Evolutionary conservation across 2,329 filamentous ascomycete genomes (phyloP), one percentile per base, ranked within the genome.

Genomic region (Colletotrichum costaricense): DNA sequence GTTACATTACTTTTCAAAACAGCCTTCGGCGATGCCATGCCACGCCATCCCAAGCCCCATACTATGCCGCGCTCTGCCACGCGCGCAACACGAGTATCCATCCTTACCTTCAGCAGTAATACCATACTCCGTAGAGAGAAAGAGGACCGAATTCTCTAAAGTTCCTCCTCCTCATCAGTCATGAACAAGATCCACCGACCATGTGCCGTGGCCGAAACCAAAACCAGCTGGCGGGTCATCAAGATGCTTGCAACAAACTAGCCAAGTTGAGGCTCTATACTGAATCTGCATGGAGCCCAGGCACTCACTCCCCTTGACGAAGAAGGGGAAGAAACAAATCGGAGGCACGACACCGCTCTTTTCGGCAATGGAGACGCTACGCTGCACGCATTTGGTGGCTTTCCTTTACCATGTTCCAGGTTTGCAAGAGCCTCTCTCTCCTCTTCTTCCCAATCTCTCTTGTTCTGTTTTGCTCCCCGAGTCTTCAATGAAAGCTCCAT

Each of bases 131-230:
- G 42, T 49, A 49, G 42, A 42, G 14, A 42, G 6, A 46, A 19
- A 55, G 52, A 26, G 24, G 26, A 60, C 24, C 28, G 12, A 19
- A 28, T 54, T 67, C n/a, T 54, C 38, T 42, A 42, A 19, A 42
- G 38, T 42, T n/a, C 19, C 42, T 49, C 38, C 52, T 33, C 58
- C 52, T 64, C 54, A 55, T 56, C 70, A 69, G 70, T 64, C 59
- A 73, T 73, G 70, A 69, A 59, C 66, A 65, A 62, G 66, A 69
- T 64, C 66, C 70, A 73, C 70, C n/a, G 59, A n/a, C 66, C 65
- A 73, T 73, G 59, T 60, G 66, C 59, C 70, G 66, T 64, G 70
- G n/a, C 60, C 66, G 70, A 73, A 73, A 69, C 70, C 70, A 73
- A 64, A 69, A 49, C 70, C 66, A 57, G 22, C 66, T 55, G 66